phyloP scores from a whole-genome alignment of 495 filamentous ascomycete genomes.

The Xylaria scruposa region DNA sequence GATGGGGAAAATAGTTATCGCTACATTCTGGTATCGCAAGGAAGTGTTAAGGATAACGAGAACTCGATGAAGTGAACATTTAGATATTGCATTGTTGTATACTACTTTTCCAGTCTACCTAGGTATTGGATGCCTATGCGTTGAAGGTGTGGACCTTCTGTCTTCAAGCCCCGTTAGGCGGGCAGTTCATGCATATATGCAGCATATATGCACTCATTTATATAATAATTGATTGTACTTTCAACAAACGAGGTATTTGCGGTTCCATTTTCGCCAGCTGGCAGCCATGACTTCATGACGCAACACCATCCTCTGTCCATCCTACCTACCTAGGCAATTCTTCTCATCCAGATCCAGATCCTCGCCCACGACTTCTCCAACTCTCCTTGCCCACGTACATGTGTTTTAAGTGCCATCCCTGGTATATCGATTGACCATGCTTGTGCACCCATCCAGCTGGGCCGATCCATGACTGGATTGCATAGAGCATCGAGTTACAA shows the following conservation, averaged over 20 bases:
- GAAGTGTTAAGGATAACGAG: background rate
- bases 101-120: background rate
- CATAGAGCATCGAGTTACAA: background rate
- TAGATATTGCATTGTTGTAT: background rate
- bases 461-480: constrained; percentile 3
- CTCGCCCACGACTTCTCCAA: background rate
- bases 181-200: background rate
- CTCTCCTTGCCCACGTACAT: constrained; percentile 21
- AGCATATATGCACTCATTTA: background rate
- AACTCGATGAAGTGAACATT: background rate
- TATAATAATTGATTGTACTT: too few relatives aligned
- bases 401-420: background rate
- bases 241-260: too few relatives aligned
- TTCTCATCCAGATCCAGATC: background rate
- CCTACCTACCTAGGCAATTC: background rate
- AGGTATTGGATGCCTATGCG: background rate
- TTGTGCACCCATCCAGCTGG: constrained; percentile 5
- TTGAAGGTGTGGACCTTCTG: too few relatives aligned
- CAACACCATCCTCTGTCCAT: background rate
- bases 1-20: background rate
- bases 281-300: background rate
- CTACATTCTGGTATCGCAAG: constrained; percentile 1
- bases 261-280: background rate
- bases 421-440: constrained; percentile 3
- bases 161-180: too few relatives aligned